Base-by-base conservation (phyloP, 805 yeast species). In the Wickerhamiella nectarea region DNA sequence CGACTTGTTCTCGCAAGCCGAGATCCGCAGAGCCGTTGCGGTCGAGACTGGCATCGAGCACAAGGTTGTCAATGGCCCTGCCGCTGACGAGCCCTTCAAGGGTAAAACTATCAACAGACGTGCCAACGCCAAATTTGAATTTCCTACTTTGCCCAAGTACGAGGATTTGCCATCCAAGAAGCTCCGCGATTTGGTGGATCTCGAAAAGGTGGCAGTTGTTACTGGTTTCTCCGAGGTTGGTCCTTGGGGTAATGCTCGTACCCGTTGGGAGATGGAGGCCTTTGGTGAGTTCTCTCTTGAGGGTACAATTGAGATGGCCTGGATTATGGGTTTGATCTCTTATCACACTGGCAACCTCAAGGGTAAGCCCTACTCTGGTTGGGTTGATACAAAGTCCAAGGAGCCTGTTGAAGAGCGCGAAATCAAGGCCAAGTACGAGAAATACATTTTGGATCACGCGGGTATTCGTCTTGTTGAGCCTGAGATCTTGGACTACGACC, bases 261-360 rank as follows among this genome's bases (percentile, higher is more conserved):
- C 98, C 46, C 78, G 98, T 73, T 91, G 98, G 98, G 97, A 91
- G 67, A 91, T 91, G 94, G 98, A 91, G 69, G 84, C 96, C 37
- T 54, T 64, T 48, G 98, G 98, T 58, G 85, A 82, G 60, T 91
- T 91, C 67, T 87, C 96, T 8, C 70, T 91, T 56, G 98, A 91
- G 68, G 98, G 98, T 59, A 81, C 95, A 60, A 80, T 91, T 60
- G 98, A 91, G 70, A 87, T 91, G 94, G 97, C 99, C 40, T 91
- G 97, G 96, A 87, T 91, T 56, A 91, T 91, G 97, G 96, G 96
- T 54, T 74, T 82, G 61, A 87, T 91, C 69, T 85, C 84, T 68
- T 91, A 91, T 69, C 91, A 83, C 69, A 83, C 84, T 54, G 97
- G 95, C 68, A 71, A 72, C 61, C 70, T 83, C 59, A 84, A 84